Percentiles rank a stretch among this genome's conserved stretches.
These are phyloP conservation scores for Botryotinia narcissicola DNA, from an alignment of 2,329 filamentous ascomycete genomes.

Conservation along the genomic window DNA sequence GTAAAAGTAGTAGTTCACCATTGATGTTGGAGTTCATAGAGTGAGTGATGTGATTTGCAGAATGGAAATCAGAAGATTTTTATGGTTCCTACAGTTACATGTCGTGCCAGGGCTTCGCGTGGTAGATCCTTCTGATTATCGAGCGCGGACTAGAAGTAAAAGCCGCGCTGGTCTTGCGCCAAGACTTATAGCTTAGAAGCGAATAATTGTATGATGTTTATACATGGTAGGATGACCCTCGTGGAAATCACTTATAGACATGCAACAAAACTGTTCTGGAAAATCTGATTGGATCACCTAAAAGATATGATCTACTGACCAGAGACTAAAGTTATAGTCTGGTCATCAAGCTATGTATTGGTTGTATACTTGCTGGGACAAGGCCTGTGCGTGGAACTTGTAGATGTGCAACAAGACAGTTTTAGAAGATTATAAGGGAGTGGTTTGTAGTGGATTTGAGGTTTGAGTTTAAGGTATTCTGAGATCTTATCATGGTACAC, in stretches of 20 bases:
- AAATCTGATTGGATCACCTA: background rate
- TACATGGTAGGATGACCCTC: background rate
- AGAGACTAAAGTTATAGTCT: background rate
- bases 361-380: background rate
- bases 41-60: background rate
- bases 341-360: background rate
- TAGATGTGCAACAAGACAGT: background rate
- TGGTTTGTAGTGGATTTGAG: fast-evolving
- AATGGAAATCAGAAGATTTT: background rate
- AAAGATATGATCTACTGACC: background rate
- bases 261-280: background rate
- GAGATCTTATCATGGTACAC: background rate
- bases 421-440: background rate
- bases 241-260: background rate
- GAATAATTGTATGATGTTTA: fast-evolving
- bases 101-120: background rate
- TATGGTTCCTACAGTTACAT: background rate
- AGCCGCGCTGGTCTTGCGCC: background rate
- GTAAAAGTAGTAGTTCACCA: background rate
- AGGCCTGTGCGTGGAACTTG: background rate
- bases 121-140: background rate
- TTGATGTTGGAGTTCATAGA: background rate
- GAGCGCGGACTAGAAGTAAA: background rate
- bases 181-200: background rate
- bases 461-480: background rate